phyloP scores from a whole-genome alignment of 768 basidiomycete species.

The Tylopilus plumbeoviolaceoides region DNA sequence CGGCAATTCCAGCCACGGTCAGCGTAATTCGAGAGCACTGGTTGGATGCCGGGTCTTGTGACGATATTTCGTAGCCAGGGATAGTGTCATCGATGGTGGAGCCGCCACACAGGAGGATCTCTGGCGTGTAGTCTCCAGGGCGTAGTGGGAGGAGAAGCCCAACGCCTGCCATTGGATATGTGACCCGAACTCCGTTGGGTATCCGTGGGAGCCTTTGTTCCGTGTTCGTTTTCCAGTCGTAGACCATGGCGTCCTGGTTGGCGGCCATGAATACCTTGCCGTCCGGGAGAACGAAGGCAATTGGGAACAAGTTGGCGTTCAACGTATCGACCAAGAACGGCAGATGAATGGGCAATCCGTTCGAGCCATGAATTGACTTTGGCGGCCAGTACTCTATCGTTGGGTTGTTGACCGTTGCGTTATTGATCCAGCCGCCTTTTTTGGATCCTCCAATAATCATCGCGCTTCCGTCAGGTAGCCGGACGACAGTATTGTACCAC shows the following conservation, averaged over 20 bases:
- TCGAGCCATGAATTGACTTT: slow-evolving; percentile 62
- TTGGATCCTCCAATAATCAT: slow-evolving; percentile 81
- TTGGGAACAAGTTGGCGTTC: slow-evolving; percentile 80
- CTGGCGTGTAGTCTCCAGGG: slow-evolving; percentile 60
- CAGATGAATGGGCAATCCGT: slow-evolving; percentile 62
- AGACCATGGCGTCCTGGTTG: slow-evolving; percentile 75
- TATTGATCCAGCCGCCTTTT: slow-evolving; percentile 86
- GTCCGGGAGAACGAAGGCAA: slow-evolving; percentile 68
- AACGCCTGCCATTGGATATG: slow-evolving; percentile 79
- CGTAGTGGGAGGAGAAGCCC: slow-evolving; percentile 70
- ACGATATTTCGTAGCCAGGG: slow-evolving; percentile 60
- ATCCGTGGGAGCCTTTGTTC: slow-evolving; percentile 62
- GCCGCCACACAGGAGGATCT: slow-evolving; percentile 76
- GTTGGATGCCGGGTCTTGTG: slow-evolving; percentile 66
- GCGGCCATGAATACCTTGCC: slow-evolving; percentile 73
- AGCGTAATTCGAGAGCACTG: slow-evolving; percentile 72
- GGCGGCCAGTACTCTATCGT: slow-evolving; percentile 82
- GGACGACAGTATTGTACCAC: slow-evolving; percentile 75
- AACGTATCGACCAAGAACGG: slow-evolving; percentile 67
- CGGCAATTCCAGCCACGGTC: slow-evolving; percentile 56
- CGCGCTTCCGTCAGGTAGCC: slow-evolving; percentile 72
- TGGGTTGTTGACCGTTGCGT: slow-evolving; percentile 74
- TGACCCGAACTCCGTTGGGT: slow-evolving; percentile 76
- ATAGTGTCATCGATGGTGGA: slow-evolving; percentile 59
- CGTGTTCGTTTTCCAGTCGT: slow-evolving; percentile 63